Evolutionary conservation across 2,329 filamentous ascomycete genomes (phyloP), one percentile per base, ranked within the genome.

Genomic region (Aspergillus bombycis): DNA sequence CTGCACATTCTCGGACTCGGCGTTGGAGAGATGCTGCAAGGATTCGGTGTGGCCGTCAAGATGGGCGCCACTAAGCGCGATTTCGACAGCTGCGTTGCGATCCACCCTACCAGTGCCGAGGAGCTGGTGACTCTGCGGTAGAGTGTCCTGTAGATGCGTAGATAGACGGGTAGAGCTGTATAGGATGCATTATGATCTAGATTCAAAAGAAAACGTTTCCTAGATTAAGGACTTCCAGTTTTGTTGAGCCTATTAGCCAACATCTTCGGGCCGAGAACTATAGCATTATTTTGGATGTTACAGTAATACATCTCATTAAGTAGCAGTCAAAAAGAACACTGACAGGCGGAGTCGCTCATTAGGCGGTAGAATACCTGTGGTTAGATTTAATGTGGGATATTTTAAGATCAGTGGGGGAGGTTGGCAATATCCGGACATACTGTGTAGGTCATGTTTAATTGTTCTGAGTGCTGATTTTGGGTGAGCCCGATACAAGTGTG

Each of bases 11-110:
- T 85, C 67, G 73, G 84, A 67, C 71, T 82, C 41, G 75, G 77
- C 14, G 76, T 82, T 62, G 74, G 82, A 69, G 86, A 93, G 84
- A 90, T 93, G 87, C 82, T 92, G 71, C 86, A 93, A 79, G 86
- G 91, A 67, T 91, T 93, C 75, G 90, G 89, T 57, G 89, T 93
- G 26, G 90, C 90, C 19, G 79, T 93, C 69, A 92, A 91, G 85
- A 92, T 93, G 90, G 90, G 90, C 52, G 90, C 90, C 38, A 92
- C 88, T 60, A 93, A 93, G 86, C 85, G 85, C 69, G 89, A 92
- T 76, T 91, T 93, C 77, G 90, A 93, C 74, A 89, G 82, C 73
- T 90, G 88, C 71, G 88, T 92, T 59, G 89, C 90, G 63, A 93
- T 93, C 70, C 90, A 93, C 78, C 90, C 90, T 23, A 93, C 90